Evolutionary conservation across 371 early-diverging fungal genomes (phyloP), one percentile per base, ranked within the genome.

Genomic region (Actinomortierella wolfii): DNA sequence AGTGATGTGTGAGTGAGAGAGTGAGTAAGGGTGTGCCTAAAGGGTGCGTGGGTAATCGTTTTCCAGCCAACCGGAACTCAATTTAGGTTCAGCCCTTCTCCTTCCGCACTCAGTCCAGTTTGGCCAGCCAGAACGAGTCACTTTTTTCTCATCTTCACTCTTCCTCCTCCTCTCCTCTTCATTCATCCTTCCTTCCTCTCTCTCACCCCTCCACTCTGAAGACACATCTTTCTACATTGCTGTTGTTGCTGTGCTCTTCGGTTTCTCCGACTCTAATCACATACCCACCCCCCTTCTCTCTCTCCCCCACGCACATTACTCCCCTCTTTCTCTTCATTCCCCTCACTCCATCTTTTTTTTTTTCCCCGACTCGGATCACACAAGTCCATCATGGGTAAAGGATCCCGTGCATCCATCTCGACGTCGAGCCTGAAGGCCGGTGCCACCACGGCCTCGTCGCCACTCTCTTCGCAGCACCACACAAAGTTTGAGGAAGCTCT

Each of bases 401-500:
- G 73, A 56, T 73, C 73, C 45, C 73, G 73, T 46, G 62, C 73
- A 1, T 62, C 67, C 18, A 63, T 66, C 44, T 66, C 73, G n/a
- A 66, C 67, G 6, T 56, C 62, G 50, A 59, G 62, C 57, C 63
- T 73, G 57, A 73, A 73, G 73, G 66, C 73, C 42, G 34, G n/a
- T n/a, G n/a, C n/a, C n/a, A n/a, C 34, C 34, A 34, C 34, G 34
- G 34, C 34, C 34, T 4, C 34, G 7, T 62, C 73, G 18, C 73
- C 73, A n/a, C 67, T 73, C 41, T 73, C 73, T 6, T 73, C 73
- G 17, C 73, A 73, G 54, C 73, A 73, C 51, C 73, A 73, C 51
- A 67, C 73, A 62, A 73, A 73, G 67, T 73, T 73, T 63, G 67
- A 73, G 47, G 73, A 73, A 53, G 73, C 44, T 23, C 63, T 73